phyloP scores from a whole-genome alignment of 2,329 filamentous ascomycete genomes.

The Monosporascus sp. region DNA sequence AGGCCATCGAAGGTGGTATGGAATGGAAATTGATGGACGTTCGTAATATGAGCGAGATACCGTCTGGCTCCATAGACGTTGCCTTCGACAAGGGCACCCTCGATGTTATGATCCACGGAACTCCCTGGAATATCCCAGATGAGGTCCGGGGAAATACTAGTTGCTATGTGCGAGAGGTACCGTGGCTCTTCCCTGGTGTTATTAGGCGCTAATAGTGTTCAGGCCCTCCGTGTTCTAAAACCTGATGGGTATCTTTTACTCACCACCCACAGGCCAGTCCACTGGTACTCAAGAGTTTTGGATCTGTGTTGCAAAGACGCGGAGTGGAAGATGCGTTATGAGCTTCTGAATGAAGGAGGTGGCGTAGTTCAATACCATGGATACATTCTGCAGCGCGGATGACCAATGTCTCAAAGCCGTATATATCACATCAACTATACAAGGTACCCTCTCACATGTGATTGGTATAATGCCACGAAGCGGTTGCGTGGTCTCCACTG shows the following conservation, averaged over 20 bases:
- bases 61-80: conserved; percentile 41
- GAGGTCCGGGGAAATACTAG: conserved; percentile 43
- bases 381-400: no score
- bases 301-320: no score
- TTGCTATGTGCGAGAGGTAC: conserved; percentile 45
- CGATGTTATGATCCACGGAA: conserved; percentile 51
- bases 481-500: no score
- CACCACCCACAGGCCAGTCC: no score
- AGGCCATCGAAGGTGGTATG: conserved; percentile 30
- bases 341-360: no score
- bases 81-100: conserved; percentile 54
- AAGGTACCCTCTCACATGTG: no score
- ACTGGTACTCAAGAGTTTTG: no score
- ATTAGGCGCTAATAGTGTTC: background rate
- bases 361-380: no score
- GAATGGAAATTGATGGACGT: conserved; percentile 47
- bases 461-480: no score
- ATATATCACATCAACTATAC: no score
- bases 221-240: conserved; percentile 43
- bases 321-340: no score
- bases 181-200: background rate
- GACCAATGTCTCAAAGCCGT: no score
- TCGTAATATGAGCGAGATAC: conserved; percentile 39
- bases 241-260: conserved; percentile 27
- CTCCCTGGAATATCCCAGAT: conserved; percentile 45